Evolutionary conservation across 2,329 filamentous ascomycete genomes (phyloP).

Genomic region (Leptographium radiaticola): DNA sequence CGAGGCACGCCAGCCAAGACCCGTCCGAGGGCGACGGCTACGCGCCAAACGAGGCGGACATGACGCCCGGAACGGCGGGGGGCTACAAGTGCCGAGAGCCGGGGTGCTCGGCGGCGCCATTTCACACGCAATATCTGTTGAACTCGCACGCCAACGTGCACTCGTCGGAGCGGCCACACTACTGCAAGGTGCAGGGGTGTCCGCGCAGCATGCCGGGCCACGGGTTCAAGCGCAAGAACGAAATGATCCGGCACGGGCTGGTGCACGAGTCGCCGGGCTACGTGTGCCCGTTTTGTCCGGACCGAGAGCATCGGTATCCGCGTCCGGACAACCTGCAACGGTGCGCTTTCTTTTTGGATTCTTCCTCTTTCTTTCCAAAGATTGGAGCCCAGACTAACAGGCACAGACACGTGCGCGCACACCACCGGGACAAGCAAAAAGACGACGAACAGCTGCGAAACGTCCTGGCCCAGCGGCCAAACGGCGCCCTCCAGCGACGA

Average conservation of each 20-base stretch:
- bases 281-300: constrained; percentile 89
- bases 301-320: constrained; percentile 87
- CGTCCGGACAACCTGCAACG: constrained; percentile 91
- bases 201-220: constrained; percentile 51
- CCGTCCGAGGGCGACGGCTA: constrained; percentile 23
- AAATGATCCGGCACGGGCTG: constrained; percentile 65
- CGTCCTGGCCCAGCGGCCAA: constrained; percentile 72
- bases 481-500: constrained; percentile 71
- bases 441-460: constrained; percentile 72
- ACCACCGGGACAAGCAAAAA: constrained; percentile 80
- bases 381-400: too few species aligned
- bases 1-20: too few species aligned
- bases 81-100: constrained; percentile 44
- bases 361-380: neutral
- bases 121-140: constrained; percentile 64
- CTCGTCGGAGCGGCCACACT: constrained; percentile 51
- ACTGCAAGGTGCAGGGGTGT: constrained; percentile 49
- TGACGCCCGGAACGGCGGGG: constrained; percentile 35
- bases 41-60: constrained; percentile 7
- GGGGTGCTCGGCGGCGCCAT: constrained; percentile 59
- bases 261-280: constrained; percentile 94
- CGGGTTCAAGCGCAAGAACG: constrained; percentile 60
- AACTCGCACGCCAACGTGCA: constrained; percentile 70
- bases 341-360: constrained; percentile 34
- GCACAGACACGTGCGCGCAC: constrained; percentile 74